Percentiles rank a stretch among this genome's conserved stretches.
Evolutionary conservation across 495 filamentous ascomycete species (phyloP).

Genomic region (Lepraria neglecta): DNA sequence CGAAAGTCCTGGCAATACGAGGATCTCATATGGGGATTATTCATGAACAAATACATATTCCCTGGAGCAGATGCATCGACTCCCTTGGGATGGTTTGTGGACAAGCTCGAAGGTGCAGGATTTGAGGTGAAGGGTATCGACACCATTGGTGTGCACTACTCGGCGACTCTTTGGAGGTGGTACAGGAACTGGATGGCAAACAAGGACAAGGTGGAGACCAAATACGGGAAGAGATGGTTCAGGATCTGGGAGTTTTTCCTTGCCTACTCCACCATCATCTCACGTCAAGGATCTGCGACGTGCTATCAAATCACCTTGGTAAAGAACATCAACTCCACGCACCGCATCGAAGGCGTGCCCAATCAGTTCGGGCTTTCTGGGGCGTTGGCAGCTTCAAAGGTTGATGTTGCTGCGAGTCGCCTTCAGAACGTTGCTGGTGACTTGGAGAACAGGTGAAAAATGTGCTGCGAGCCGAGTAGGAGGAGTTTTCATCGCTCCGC

Average conservation of each 20-base stretch:
- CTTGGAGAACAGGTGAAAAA: constrained; percentile 27
- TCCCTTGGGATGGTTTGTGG: constrained; percentile 58
- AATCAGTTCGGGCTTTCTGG: constrained; percentile 70
- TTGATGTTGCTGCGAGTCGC: constrained; percentile 17
- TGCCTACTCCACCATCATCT: constrained; percentile 84
- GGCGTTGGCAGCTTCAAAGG: constrained; percentile 45
- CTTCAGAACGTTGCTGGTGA: constrained; percentile 23
- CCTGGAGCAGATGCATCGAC: constrained; percentile 64
- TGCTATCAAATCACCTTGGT: constrained; percentile 94
- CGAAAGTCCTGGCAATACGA: constrained; percentile 68
- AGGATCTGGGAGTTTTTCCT: constrained; percentile 99
- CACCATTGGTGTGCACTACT: constrained; percentile 94
- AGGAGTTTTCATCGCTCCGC: neutral
- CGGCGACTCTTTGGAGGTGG: constrained; percentile 95
- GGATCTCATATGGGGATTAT: constrained; percentile 67
- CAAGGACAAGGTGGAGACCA: constrained; percentile 86
- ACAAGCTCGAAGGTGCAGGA: constrained; percentile 59
- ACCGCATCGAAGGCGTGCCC: constrained; percentile 80
- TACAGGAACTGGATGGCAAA: constrained; percentile 99
- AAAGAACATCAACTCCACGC: constrained; percentile 97
- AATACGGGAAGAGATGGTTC: constrained; percentile 95
- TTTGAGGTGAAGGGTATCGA: constrained; percentile 61
- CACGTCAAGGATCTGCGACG: constrained; percentile 85
- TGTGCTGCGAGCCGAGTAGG: constrained; percentile 17
- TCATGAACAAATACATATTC: constrained; percentile 76